These are phyloP conservation scores for Veloboletus limbatus DNA, from an alignment of 1,284 basidiomycete species.

Conservation along the genomic window DNA sequence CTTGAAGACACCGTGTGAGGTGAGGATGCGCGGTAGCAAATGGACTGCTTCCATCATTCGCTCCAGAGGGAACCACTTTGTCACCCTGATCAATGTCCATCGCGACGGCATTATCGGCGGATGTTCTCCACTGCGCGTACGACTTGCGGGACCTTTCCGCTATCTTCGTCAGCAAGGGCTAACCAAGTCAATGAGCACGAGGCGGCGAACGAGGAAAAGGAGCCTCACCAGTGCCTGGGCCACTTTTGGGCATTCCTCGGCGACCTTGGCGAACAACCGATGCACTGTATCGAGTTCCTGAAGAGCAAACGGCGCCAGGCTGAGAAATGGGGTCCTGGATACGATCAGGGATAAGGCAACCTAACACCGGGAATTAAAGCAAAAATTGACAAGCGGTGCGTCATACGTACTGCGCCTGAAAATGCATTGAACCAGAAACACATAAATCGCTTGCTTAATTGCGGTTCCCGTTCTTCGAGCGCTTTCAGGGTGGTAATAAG, in stretches of 20 bases:
- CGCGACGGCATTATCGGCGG: conserved; percentile 13
- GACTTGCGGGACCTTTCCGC: conserved; percentile 42
- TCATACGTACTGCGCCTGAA: conserved; percentile 64
- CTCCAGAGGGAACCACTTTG: background rate
- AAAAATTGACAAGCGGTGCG: background rate
- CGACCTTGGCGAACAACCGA: conserved; percentile 46
- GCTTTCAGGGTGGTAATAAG: conserved; percentile 60
- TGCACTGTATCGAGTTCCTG: conserved; percentile 49
- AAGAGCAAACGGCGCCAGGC: conserved; percentile 51
- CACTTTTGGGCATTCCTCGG: conserved; percentile 43
- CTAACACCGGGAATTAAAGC: conserved; percentile 34
- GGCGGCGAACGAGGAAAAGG: background rate
- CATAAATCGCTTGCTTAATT: conserved; percentile 66
- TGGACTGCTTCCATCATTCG: conserved; percentile 7
- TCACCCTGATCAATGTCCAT: conserved; percentile 30
- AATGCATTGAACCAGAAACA: conserved; percentile 79
- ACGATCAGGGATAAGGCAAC: conserved; percentile 62
- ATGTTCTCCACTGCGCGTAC: conserved; percentile 37
- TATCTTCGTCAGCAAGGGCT: conserved; percentile 53
- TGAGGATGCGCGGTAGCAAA: conserved; percentile 25
- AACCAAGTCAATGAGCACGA: conserved; percentile 10
- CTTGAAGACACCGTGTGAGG: conserved; percentile 23
- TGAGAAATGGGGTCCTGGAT: conserved; percentile 49
- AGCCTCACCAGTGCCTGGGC: conserved; percentile 48
- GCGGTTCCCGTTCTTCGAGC: conserved; percentile 58